Percentiles rank a stretch among this genome's conserved stretches.
phyloP scores from a whole-genome alignment of 2,329 filamentous ascomycete species.

The Mollisiaceae sp. region DNA sequence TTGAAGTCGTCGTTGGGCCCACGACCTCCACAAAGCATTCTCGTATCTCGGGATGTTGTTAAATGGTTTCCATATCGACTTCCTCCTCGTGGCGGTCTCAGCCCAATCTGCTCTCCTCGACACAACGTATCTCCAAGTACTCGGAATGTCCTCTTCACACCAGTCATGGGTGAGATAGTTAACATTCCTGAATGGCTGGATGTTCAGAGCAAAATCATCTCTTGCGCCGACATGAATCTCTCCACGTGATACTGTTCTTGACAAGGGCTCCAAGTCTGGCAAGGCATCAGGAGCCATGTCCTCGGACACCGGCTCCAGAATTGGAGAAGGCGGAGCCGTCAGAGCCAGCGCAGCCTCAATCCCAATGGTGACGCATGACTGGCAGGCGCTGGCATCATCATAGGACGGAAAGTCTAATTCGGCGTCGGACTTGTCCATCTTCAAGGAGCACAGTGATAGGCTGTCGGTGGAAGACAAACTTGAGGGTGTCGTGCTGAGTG shows the following conservation, averaged over 20 bases:
- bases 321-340: background rate
- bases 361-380: background rate
- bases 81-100: background rate
- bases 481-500: background rate
- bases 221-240: slow-evolving; percentile 2
- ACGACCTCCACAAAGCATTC: slow-evolving; percentile 22
- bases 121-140: slow-evolving; percentile 21
- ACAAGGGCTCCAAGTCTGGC: background rate
- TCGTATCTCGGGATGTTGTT: slow-evolving; percentile 20
- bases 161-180: slow-evolving; percentile 22
- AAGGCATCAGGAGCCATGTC: background rate
- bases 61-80: slow-evolving; percentile 17
- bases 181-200: slow-evolving; percentile 21
- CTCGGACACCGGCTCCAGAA: background rate
- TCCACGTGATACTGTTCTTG: slow-evolving; percentile 5
- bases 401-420: slow-evolving; percentile 22
- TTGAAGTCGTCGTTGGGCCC: slow-evolving; percentile 19
- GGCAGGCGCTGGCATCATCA: slow-evolving; percentile 4
- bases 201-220: slow-evolving; percentile 12
- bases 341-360: background rate
- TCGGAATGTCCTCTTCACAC: slow-evolving; percentile 19
- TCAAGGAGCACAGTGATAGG: slow-evolving; percentile 9
- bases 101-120: slow-evolving; percentile 13
- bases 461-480: slow-evolving; percentile 1
- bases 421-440: slow-evolving; percentile 8